Evolutionary conservation across 768 basidiomycete genomes (phyloP).

Genomic region (Rhodotorula kratochvilovae): DNA sequence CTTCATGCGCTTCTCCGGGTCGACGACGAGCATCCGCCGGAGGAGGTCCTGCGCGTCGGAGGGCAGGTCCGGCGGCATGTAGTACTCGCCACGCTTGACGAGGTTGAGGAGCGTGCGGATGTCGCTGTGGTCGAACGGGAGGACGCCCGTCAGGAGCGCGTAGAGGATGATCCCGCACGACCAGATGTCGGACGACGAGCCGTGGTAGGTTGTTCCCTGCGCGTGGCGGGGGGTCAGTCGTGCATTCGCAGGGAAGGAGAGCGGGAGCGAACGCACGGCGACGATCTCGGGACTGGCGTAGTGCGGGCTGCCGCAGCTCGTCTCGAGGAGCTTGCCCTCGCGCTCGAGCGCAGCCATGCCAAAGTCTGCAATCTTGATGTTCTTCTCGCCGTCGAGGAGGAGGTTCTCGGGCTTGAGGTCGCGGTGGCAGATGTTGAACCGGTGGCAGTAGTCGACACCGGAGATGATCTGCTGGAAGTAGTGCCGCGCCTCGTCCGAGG

Average conservation of each 20-base stretch:
- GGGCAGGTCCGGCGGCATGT: slow-evolving; percentile 74
- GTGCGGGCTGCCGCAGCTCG: slow-evolving; percentile 92
- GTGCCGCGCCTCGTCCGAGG: slow-evolving; percentile 72
- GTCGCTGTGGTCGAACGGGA: slow-evolving; percentile 92
- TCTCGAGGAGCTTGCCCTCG: slow-evolving; percentile 77
- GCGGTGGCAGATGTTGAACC: slow-evolving; percentile 94
- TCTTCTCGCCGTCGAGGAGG: slow-evolving; percentile 62
- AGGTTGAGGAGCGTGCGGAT: slow-evolving; percentile 63
- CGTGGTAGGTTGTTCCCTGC: slow-evolving; percentile 63
- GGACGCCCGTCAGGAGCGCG: slow-evolving; percentile 78
- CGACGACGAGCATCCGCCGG: slow-evolving; percentile 78
- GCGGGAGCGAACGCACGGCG: slow-evolving; percentile 49
- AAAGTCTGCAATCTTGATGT: slow-evolving; percentile 96
- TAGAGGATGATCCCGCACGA: slow-evolving; percentile 90
- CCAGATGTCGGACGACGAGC: slow-evolving; percentile 90
- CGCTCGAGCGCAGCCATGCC: slow-evolving; percentile 96
- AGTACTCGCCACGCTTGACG: slow-evolving; percentile 79
- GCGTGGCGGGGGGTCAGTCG: neutral
- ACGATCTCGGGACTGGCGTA: slow-evolving; percentile 97
- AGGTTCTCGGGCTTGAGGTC: slow-evolving; percentile 98
- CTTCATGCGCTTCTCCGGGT: slow-evolving; percentile 71
- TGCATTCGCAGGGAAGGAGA: slow-evolving; percentile 51
- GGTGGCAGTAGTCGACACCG: slow-evolving; percentile 92
- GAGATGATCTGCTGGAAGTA: slow-evolving; percentile 95
- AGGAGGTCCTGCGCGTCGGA: slow-evolving; percentile 79